Percentiles rank a stretch among this genome's conserved stretches.
Conservation (phyloP, 306 rosid genomes). For the Boehmeria nivea region DNA sequence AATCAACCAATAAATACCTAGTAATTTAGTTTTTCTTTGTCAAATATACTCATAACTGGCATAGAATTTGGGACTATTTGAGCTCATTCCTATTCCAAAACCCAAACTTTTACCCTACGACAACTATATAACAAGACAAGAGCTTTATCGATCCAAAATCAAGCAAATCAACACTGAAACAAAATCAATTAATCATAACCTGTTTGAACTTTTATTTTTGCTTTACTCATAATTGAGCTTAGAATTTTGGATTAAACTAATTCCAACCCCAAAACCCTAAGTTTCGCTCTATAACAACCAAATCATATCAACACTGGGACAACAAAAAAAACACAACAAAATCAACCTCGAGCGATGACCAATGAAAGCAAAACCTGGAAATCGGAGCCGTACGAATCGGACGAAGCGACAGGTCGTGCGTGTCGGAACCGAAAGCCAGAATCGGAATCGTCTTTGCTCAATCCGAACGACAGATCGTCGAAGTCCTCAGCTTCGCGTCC, state of each 20-base stretch:
- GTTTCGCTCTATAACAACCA: neutral
- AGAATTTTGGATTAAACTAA: no score
- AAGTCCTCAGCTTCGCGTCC: constrained; percentile 1
- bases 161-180: neutral
- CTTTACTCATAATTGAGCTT: no score
- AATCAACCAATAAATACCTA: no score
- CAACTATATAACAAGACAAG: neutral
- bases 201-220: no score
- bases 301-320: neutral
- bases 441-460: constrained; percentile 11
- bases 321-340: no score
- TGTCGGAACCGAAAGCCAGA: constrained; percentile 24
- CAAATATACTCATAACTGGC: no score
- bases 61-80: no score
- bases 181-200: no score
- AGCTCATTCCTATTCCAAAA: no score
- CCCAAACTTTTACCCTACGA: no score
- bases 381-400: constrained; percentile 10
- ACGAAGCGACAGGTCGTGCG: constrained; percentile 13
- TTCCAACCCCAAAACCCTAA: no score
- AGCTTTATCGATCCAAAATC: neutral
- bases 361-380: constrained; percentile 9
- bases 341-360: neutral
- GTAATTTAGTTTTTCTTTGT: no score
- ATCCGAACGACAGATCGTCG: constrained; percentile 6